phyloP scores from a whole-genome alignment of 1,284 basidiomycete species.

The Abortiporus biennis region DNA sequence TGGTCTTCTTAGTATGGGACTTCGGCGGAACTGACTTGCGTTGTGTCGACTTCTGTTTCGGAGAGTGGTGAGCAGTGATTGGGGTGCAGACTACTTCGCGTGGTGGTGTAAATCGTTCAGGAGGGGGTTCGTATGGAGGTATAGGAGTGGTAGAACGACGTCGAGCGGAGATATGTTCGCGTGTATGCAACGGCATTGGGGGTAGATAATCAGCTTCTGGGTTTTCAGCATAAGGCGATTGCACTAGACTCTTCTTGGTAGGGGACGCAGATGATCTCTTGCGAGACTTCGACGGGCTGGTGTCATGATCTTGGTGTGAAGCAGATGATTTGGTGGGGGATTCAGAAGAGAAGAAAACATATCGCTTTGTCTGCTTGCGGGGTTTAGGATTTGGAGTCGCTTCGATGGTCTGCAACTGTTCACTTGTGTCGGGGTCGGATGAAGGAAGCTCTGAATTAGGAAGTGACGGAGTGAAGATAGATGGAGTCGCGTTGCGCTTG shows the following conservation, averaged over 20 bases:
- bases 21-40: slow-evolving; percentile 25
- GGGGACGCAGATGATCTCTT: slow-evolving; percentile 25
- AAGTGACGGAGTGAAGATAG: slow-evolving; percentile 3
- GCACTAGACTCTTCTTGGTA: slow-evolving; percentile 24
- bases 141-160: slow-evolving; percentile 40
- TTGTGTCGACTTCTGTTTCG: slow-evolving; percentile 25
- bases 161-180: slow-evolving; percentile 18
- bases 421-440: slow-evolving; percentile 2
- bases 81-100: slow-evolving; percentile 50
- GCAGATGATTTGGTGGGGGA: slow-evolving; percentile 18
- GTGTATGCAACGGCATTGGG: slow-evolving; percentile 21
- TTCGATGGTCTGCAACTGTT: slow-evolving; percentile 19
- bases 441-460: slow-evolving; percentile 2
- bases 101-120: slow-evolving; percentile 64
- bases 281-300: slow-evolving; percentile 19
- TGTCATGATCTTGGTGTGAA: too few species aligned
- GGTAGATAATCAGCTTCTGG: slow-evolving; percentile 46
- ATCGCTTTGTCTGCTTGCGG: slow-evolving; percentile 42
- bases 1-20: slow-evolving; percentile 24
- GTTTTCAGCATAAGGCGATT: slow-evolving; percentile 42
- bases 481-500: slow-evolving; percentile 26
- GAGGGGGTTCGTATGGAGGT: slow-evolving; percentile 57
- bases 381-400: slow-evolving; percentile 55
- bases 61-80: slow-evolving; percentile 14
- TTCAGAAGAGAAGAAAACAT: slow-evolving; percentile 17